Base-by-base conservation (phyloP, 768 basidiomycete species). In the Hortiboletus flavorubellus region DNA sequence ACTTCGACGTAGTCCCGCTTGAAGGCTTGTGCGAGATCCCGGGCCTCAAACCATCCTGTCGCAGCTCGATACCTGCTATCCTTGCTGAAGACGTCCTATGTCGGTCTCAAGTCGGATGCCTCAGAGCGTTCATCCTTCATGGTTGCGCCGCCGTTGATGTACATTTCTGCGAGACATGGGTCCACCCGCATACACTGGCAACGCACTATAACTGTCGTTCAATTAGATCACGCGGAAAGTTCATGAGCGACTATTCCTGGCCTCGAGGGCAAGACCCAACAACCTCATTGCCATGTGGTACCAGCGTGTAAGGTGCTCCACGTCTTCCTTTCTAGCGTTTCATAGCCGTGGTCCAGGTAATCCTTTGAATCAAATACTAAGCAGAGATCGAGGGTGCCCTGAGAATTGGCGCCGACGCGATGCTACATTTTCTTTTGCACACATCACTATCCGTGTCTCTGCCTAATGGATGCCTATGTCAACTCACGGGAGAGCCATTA, bases 391-490 rank as follows among this genome's bases (percentile, higher is more conserved):
- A 63, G 0, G 16, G 39, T 43, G 16, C 11, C 38, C 18, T 42
- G 59, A 95, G 94, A 59, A 80, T 92, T 8, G 93, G 94, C 0
- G 83, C 83, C 39, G 83, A 84, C 60, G 80, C 81, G 1, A 86
- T 96, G 79, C 68, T 89, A 33, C 86, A 93, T 66, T 75, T 98
- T 10, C 79, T 98, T 16, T 77, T 85, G 3, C 79, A 86, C 52
- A 85, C 86, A 0, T 87, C 84, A 10, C 58, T 95, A 16, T 98
- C 93, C 67, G 64, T 88, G 14, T 75, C 87, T 2, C 71, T 97
- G 23, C 88, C 89, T 0, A 96, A 97, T 64, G 84, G 82, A 18
- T 95, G 92, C 64, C 79, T 87, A 37, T 89, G 89, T 57, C 95
- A 98, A 69, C 67, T 97, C 54, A 82, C 86, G 0, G 95, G 95